phyloP scores from a whole-genome alignment of 2,329 filamentous ascomycete genomes.

The Cladophialophora psammophila region DNA sequence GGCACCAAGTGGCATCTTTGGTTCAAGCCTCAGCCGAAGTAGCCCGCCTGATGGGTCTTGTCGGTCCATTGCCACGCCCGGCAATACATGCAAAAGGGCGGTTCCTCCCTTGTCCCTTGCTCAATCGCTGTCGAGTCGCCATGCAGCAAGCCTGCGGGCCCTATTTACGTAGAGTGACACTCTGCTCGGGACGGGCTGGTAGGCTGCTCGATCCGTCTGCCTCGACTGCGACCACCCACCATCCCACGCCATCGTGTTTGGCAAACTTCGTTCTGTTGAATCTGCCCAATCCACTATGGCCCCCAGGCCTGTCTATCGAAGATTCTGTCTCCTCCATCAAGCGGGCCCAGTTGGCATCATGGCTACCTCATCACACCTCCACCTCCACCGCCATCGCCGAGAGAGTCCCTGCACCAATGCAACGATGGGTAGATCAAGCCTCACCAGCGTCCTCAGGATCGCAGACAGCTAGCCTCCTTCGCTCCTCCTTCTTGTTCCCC shows the following conservation, averaged over 20 bases:
- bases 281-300: constrained; percentile 7
- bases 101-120: neutral
- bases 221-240: constrained; percentile 11
- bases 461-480: neutral
- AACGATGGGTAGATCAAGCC: constrained; percentile 15
- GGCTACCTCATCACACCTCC: neutral
- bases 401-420: constrained; percentile 14
- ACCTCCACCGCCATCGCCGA: constrained; percentile 5
- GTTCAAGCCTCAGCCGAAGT: constrained; percentile 17
- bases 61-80: neutral
- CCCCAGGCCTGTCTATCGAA: neutral
- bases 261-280: constrained; percentile 21
- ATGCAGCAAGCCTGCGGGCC: neutral
- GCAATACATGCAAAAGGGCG: neutral
- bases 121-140: neutral
- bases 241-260: constrained; percentile 5
- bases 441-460: constrained; percentile 5
- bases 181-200: neutral
- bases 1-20: neutral
- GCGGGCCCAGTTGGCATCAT: constrained; percentile 20
- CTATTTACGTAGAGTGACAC: neutral
- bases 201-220: neutral
- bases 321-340: constrained; percentile 1
- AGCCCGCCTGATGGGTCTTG: neutral
- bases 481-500: constrained; percentile 6